Percentiles rank a stretch among this genome's conserved stretches.
These are phyloP conservation scores for Tritrichomonas musculus DNA, from an alignment of 208 protist genomes.

Conservation along the genomic window DNA sequence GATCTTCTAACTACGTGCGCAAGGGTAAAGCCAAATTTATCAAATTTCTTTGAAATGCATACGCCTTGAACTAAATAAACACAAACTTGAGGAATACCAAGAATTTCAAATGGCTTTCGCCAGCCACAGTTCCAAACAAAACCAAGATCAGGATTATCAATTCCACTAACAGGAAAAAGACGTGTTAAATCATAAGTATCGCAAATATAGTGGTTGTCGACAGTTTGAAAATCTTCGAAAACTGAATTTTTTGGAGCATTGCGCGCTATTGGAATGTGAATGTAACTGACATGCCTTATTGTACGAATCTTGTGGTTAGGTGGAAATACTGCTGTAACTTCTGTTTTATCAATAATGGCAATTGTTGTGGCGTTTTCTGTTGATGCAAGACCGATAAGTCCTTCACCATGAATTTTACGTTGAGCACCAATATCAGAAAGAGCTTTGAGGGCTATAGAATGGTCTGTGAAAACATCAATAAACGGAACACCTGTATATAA, in stretches of 20 bases:
- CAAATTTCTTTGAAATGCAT: neutral
- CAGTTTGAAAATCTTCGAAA: neutral
- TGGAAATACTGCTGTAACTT: neutral
- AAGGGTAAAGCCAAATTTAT: neutral
- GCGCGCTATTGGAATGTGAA: neutral
- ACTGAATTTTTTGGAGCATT: neutral
- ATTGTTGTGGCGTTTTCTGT: neutral
- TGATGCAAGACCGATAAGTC: neutral
- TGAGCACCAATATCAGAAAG: neutral
- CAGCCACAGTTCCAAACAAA: neutral
- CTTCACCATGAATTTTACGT: neutral
- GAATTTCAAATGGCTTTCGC: neutral
- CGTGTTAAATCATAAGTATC: conserved; percentile 8
- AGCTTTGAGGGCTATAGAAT: neutral
- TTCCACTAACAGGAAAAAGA: neutral
- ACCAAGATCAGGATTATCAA: neutral
- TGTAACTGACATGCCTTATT: neutral
- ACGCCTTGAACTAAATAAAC: neutral
- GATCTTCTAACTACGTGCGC: neutral
- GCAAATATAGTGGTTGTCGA: conserved; percentile 14
- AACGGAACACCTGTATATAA: neutral
- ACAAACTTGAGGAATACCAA: neutral
- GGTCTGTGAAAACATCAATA: neutral
- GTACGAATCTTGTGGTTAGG: neutral
- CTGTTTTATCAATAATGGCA: neutral